Evolutionary conservation across 805 yeast genomes (phyloP).

Genomic region (Wickerhamiella slavikovae): DNA sequence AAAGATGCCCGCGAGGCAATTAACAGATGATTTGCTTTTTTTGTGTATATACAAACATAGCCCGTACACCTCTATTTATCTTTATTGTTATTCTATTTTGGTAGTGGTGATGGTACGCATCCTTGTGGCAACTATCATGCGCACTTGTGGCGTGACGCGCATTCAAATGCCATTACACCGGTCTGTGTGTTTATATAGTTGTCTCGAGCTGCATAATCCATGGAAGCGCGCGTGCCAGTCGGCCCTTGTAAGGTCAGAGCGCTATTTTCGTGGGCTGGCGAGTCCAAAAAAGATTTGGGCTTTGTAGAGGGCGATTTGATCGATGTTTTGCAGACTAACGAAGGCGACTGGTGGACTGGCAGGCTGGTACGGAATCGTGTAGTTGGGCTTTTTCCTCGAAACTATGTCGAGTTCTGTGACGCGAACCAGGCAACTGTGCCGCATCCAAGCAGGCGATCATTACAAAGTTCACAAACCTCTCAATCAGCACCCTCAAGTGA

Average conservation of each 20-base stretch:
- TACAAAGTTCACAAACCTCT: too few species aligned
- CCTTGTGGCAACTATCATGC: too few species aligned
- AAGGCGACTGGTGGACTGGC: slow-evolving; percentile 90
- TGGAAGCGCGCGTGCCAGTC: slow-evolving; percentile 11
- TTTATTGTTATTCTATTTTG: too few species aligned
- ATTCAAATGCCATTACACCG: too few species aligned
- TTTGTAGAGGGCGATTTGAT: slow-evolving; percentile 85
- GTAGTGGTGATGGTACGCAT: too few species aligned
- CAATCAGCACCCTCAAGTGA: too few species aligned
- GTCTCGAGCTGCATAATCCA: too few species aligned
- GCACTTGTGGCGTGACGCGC: too few species aligned
- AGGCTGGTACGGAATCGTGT: slow-evolving; percentile 56
- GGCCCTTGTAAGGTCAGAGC: slow-evolving; percentile 62
- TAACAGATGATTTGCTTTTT: slow-evolving; percentile 1
- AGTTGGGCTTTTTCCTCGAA: slow-evolving; percentile 72
- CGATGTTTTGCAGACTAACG: slow-evolving; percentile 59
- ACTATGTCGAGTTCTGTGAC: slow-evolving; percentile 45
- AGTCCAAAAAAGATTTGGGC: slow-evolving; percentile 72
- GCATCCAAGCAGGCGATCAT: slow-evolving; percentile 2
- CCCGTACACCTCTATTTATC: too few species aligned
- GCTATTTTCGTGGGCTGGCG: slow-evolving; percentile 85
- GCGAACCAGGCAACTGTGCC: slow-evolving; percentile 6
- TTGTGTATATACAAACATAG: too few species aligned
- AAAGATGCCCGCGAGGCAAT: slow-evolving; percentile 29
- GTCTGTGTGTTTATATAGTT: too few species aligned